Base-by-base conservation (phyloP, 2,329 filamentous ascomycete species). In the Orbilia javanica region DNA sequence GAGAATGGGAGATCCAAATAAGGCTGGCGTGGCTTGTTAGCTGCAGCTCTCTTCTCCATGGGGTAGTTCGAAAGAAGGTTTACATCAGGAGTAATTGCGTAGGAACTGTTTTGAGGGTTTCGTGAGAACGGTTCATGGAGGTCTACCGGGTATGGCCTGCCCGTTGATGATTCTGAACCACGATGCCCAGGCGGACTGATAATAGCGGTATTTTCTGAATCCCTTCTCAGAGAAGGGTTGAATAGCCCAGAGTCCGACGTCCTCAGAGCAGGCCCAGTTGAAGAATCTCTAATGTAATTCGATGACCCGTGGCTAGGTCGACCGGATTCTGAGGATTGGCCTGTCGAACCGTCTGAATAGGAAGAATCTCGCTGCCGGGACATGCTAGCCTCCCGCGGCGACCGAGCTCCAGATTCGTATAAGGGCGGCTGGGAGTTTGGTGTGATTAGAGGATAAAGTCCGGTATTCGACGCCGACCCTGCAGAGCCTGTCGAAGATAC, bases 401-500 rank as follows among this genome's bases (percentile, higher is more conserved):
- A 71, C 10, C 34, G 73, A 25, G 31, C 18, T 18, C 46, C 55
- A 39, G 53, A 63, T 13, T 77, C 73, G 42, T 77, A 71, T 4
- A 63, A 5, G 3, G 65, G 62, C 13, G 66, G 13, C 29, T 62
- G 46, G 25, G 62, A 62, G 7, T 13, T 36, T 13, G 73, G 73
- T 27, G 73, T 67, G n/a, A 63, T 36, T 4, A 71, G 5, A 25
- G 66, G 66, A 31, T 71, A 50, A 8, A 71, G 67, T 10, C 72
- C 72, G 3, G 72, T 69, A 36, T 76, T 69, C 2, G 73, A 68
- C 3, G 57, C 55, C 8, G 57, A 72, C 50, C 73, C 73, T 15
- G 62, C 62, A 10, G 73, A 77, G 1, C 73, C 62, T n/a, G 73
- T 77, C 15, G 73, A 77, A 6, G 73, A 77, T 52, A 77, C 57